Evolutionary conservation across 2,329 filamentous ascomycete genomes (phyloP), one percentile per base, ranked within the genome.

Genomic region (Ophiocordyceps camponoti-floridani): DNA sequence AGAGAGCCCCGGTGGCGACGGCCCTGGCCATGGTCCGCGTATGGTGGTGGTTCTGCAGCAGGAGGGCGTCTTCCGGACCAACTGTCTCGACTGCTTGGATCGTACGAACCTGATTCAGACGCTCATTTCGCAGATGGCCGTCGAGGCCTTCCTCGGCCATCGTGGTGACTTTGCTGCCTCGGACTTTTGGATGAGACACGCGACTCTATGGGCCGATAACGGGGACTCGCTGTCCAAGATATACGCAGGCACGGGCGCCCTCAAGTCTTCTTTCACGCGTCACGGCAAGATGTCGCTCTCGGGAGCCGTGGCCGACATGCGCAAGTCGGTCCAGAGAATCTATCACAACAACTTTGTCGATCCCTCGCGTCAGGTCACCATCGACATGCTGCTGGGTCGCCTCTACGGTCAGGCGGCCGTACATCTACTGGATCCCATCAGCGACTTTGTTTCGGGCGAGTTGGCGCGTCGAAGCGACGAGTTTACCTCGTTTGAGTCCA

Each of bases 291-390:
- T 94, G 85, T 94, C 88, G 11, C 62, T 96, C 23, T 85, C 88
- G 1, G 91, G 91, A 27, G 85, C 88, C 11, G 76, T 98, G 52
- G 88, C 91, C n/a, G 91, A 98, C 64, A 83, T 87, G 41, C 77
- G 89, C 45, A 98, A 98, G 62, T 94, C 86, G 51, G 88, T 89
- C 1, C 91, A 91, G 44, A 75, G 91, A 47, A 75, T 95, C 49
- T 96, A 95, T 58, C 89, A 95, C 64, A 98, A 98, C 64, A 96
- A 95, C 57, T 96, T 98, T 58, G 77, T 87, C 9, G 91, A 98
- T 59, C 94, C 94, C 51, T 84, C 81, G 19, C 74, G 87, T 42
- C 91, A 98, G 58, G 88, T 86, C 52, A 95, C 86, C 1, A 96
- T 98, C 52, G 91, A 98, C 60, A 80, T 94, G 65, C 72, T 98